Percentiles rank a stretch among this genome's conserved stretches.
phyloP scores from a whole-genome alignment of 441 rosid genomes.

The Erodium moschatum region DNA sequence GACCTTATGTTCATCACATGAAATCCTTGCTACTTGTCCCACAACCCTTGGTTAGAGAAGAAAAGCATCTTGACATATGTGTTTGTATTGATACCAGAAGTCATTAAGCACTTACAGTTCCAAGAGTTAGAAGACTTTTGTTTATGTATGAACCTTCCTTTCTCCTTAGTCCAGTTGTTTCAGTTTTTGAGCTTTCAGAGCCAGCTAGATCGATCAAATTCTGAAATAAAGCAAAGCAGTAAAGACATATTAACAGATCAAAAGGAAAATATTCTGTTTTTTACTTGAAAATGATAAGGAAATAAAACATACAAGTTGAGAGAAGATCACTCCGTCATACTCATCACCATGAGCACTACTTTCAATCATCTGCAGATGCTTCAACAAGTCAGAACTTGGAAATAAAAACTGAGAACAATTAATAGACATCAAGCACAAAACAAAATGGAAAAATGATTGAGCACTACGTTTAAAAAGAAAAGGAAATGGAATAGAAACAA shows the following conservation, averaged over 20 bases:
- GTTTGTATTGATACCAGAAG: background rate
- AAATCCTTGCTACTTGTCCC: background rate
- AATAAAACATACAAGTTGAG: constrained; percentile 72
- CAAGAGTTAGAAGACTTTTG: constrained; percentile 98
- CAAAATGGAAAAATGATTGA: background rate
- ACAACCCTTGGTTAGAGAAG: background rate
- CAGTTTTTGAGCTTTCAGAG: constrained; percentile 99
- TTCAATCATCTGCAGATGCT: constrained; percentile 82
- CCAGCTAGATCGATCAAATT: constrained; percentile 99
- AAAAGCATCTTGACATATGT: background rate
- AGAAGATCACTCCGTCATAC: constrained; percentile 97
- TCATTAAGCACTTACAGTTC: constrained; percentile 63
- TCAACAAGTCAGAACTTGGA: constrained; percentile 16
- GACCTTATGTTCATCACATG: background rate
- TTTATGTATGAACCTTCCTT: constrained; percentile 99
- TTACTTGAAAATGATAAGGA: constrained; percentile 6
- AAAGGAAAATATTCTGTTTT: background rate
- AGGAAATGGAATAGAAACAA: no score
- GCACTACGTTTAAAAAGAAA: background rate
- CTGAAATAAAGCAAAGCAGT: constrained; percentile 28
- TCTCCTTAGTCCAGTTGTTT: constrained; percentile 93
- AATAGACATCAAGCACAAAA: background rate
- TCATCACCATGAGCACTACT: constrained; percentile 91
- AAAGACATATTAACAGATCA: constrained; percentile 19
- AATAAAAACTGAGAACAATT: background rate